Conservation (phyloP, 768 basidiomycete species). For the Tylopilus vinaceipallidus region DNA sequence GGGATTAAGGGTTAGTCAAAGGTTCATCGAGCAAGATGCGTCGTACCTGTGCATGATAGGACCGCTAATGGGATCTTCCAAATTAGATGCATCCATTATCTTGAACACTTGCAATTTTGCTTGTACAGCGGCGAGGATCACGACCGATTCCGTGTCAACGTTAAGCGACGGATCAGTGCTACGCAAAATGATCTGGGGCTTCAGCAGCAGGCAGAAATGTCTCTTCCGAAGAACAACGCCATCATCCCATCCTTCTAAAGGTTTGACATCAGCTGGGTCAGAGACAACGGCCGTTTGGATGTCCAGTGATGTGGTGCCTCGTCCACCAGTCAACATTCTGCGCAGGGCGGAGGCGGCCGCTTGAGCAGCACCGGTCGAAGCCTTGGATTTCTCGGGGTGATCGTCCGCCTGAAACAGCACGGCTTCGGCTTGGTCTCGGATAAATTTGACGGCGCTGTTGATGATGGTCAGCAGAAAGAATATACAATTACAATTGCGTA, state of each 20-base stretch:
- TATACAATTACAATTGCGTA: conserved; percentile 33
- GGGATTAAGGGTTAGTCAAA: conserved; percentile 1
- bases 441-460: conserved; percentile 77
- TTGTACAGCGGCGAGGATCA: conserved; percentile 76
- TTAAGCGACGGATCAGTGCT: conserved; percentile 45
- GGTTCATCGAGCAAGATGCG: not conserved
- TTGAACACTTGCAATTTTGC: conserved; percentile 75
- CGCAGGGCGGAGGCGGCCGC: conserved; percentile 66
- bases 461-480: conserved; percentile 5
- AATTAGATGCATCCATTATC: conserved; percentile 76
- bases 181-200: conserved; percentile 83
- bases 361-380: conserved; percentile 49
- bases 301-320: conserved; percentile 42
- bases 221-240: conserved; percentile 67
- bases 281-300: conserved; percentile 32
- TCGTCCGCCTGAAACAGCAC: conserved; percentile 13
- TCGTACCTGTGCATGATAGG: conserved; percentile 80
- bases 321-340: conserved; percentile 59
- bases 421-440: conserved; percentile 75
- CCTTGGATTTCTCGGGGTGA: conserved; percentile 26
- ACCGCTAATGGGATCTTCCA: conserved; percentile 81
- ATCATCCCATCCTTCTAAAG: conserved; percentile 70
- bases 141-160: conserved; percentile 48
- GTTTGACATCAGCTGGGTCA: conserved; percentile 44
- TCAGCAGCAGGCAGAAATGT: conserved; percentile 82